phyloP scores from a whole-genome alignment of 768 basidiomycete species.

The Auriscalpium microsporum region DNA sequence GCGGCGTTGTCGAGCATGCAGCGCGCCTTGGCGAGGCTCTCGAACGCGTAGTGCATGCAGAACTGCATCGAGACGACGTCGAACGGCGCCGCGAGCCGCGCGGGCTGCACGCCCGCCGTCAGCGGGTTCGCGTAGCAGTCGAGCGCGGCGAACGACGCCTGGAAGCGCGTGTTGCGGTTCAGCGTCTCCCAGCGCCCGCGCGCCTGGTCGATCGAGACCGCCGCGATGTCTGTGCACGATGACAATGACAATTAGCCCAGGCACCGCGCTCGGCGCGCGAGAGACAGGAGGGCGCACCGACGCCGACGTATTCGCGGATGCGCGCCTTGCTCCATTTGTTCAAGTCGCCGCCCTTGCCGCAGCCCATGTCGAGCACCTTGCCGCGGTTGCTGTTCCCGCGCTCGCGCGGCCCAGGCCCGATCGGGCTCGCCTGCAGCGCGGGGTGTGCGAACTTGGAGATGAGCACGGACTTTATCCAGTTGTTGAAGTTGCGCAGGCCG shows the following conservation, averaged over 20 bases:
- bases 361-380: conserved; percentile 91
- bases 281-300: conserved; percentile 47
- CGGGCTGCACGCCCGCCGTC: conserved; percentile 55
- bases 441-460: conserved; percentile 85
- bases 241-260: conserved; percentile 4
- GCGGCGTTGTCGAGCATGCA: conserved; percentile 92
- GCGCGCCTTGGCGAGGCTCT: conserved; percentile 75
- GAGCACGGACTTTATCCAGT: conserved; percentile 98
- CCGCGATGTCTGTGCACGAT: conserved; percentile 66
- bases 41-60: conserved; percentile 99
- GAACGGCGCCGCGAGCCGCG: conserved; percentile 58
- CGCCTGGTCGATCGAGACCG: conserved; percentile 86
- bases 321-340: conserved; percentile 90
- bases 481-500: conserved; percentile 96
- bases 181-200: conserved; percentile 50
- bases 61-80: conserved; percentile 99
- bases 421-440: conserved; percentile 31
- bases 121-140: conserved; percentile 83
- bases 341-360: conserved; percentile 98
- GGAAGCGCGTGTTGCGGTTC: conserved; percentile 48
- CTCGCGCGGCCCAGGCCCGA: conserved; percentile 15
- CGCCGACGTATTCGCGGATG: conserved; percentile 68
- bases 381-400: conserved; percentile 36
- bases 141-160: conserved; percentile 73
- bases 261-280: conserved; percentile 1